A percentile compares a stretch with the other conserved stretches of the same genome.
phyloP scores from a whole-genome alignment of 2,329 filamentous ascomycete species.

The Cadophora luteo-olivacea region DNA sequence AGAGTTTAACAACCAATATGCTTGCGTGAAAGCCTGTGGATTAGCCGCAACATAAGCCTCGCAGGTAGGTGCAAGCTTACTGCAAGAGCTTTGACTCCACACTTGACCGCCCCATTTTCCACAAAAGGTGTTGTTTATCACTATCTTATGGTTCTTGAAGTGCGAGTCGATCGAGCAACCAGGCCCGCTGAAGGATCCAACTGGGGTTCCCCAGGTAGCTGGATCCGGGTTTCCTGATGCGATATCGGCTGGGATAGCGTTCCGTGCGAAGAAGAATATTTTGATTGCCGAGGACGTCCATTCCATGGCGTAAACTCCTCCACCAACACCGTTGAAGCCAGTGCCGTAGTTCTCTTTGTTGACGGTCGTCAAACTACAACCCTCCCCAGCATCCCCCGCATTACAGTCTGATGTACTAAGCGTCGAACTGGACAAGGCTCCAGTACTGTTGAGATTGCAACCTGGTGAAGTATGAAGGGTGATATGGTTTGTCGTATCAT shows the following conservation, averaged over 20 bases:
- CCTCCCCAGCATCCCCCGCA: constrained; percentile 54
- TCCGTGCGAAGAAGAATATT: constrained; percentile 82
- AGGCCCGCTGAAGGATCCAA: constrained; percentile 71
- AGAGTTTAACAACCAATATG: constrained; percentile 77
- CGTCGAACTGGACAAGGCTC: constrained; percentile 52
- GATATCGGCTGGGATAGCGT: constrained; percentile 69
- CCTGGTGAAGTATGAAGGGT: constrained; percentile 71
- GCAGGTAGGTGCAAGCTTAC: constrained; percentile 68
- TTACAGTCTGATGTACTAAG: constrained; percentile 62
- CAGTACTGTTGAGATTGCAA: constrained; percentile 62
- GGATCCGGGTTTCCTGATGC: constrained; percentile 66
- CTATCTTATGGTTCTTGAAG: constrained; percentile 77
- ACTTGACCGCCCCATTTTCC: constrained; percentile 81
- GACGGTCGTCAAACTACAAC: constrained; percentile 63
- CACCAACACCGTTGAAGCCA: constrained; percentile 72
- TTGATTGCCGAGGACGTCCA: constrained; percentile 77
- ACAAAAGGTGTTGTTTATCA: constrained; percentile 86
- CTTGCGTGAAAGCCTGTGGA: constrained; percentile 68
- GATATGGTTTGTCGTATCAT: constrained; percentile 62
- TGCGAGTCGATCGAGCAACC: constrained; percentile 73
- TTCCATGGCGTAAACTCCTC: constrained; percentile 76
- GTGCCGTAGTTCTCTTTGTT: constrained; percentile 66
- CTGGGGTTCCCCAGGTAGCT: constrained; percentile 69
- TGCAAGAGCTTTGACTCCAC: constrained; percentile 68
- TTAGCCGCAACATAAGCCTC: constrained; percentile 74